Percentiles rank a stretch among this genome's conserved stretches.
These are phyloP conservation scores for Claviceps capensis DNA, from an alignment of 2,329 filamentous ascomycete genomes.

Conservation along the genomic window DNA sequence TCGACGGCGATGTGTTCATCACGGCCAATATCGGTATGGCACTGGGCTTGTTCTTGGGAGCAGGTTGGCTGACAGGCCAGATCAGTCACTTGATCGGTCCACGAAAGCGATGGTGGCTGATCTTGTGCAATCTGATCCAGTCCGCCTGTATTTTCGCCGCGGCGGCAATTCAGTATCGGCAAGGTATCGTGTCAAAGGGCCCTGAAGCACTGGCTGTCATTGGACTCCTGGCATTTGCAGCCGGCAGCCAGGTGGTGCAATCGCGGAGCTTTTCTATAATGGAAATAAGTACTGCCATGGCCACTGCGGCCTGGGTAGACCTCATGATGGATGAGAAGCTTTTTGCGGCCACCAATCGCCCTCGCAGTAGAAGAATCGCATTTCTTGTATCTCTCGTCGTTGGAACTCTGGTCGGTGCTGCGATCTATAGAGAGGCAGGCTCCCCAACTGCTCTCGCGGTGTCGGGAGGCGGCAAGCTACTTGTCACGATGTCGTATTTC, in stretches of 20 bases:
- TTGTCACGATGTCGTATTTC: constrained; percentile 11
- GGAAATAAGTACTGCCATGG: constrained; percentile 52
- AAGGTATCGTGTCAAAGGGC: constrained; percentile 23
- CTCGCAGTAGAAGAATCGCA: constrained; percentile 33
- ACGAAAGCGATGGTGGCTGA: constrained; percentile 37
- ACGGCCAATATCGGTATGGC: constrained; percentile 40
- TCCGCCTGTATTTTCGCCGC: constrained; percentile 39
- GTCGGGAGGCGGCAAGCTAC: constrained; percentile 13
- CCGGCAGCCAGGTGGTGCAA: constrained; percentile 46
- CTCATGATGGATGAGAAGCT: constrained; percentile 40
- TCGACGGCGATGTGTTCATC: constrained; percentile 34
- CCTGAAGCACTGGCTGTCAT: constrained; percentile 29
- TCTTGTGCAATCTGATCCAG: constrained; percentile 41
- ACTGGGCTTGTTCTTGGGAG: constrained; percentile 40
- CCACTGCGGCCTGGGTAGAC: constrained; percentile 49
- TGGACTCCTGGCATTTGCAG: constrained; percentile 37
- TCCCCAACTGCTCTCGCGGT: constrained; percentile 13
- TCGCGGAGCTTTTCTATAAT: constrained; percentile 39
- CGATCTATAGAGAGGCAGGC: constrained; percentile 22
- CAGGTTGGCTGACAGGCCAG: constrained; percentile 43
- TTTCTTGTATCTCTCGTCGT: constrained; percentile 34
- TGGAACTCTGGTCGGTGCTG: constrained; percentile 38
- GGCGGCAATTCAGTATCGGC: constrained; percentile 31
- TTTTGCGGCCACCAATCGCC: constrained; percentile 30
- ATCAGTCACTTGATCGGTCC: constrained; percentile 38